A percentile compares a stretch with the other conserved stretches of the same genome.
phyloP scores from a whole-genome alignment of 352 stramenopile genomes.

The Phytophthora constricta region DNA sequence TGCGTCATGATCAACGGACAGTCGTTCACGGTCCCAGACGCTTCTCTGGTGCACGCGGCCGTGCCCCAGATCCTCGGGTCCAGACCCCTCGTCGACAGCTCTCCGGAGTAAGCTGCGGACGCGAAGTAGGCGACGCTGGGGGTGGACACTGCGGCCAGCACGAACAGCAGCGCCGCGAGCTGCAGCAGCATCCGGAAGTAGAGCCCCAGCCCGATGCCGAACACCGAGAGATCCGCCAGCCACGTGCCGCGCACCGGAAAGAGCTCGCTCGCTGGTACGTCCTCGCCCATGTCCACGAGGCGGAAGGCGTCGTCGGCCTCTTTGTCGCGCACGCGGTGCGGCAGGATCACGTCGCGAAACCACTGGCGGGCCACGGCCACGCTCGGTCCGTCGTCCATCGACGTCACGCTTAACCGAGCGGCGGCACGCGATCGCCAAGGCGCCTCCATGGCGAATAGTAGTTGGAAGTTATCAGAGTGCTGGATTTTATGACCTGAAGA shows the following conservation, averaged over 20 bases:
- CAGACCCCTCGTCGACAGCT: constrained; percentile 38
- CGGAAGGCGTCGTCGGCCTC: constrained; percentile 39
- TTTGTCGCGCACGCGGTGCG: constrained; percentile 57
- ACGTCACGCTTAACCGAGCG: constrained; percentile 28
- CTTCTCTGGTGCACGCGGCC: constrained; percentile 61
- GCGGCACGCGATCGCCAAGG: constrained; percentile 21
- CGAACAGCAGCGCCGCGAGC: constrained; percentile 54
- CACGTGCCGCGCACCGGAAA: constrained; percentile 70
- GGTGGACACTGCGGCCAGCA: constrained; percentile 62
- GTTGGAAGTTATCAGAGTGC: no score
- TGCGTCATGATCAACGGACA: constrained; percentile 60
- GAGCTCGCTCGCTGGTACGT: constrained; percentile 52
- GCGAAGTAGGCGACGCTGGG: constrained; percentile 74
- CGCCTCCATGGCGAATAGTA: constrained; percentile 20
- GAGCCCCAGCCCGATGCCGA: constrained; percentile 78
- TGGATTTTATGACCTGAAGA: no score
- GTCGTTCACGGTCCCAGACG: constrained; percentile 45
- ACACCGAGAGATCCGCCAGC: constrained; percentile 65
- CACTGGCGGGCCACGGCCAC: constrained; percentile 55
- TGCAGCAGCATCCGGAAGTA: constrained; percentile 83
- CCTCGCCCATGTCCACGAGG: constrained; percentile 76
- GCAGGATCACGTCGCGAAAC: constrained; percentile 63
- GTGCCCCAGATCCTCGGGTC: constrained; percentile 64
- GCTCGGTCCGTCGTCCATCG: constrained; percentile 29
- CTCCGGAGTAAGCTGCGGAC: constrained; percentile 65